Evolutionary conservation across 345 rosid genomes (phyloP).

Genomic region (Psidium guajava): DNA sequence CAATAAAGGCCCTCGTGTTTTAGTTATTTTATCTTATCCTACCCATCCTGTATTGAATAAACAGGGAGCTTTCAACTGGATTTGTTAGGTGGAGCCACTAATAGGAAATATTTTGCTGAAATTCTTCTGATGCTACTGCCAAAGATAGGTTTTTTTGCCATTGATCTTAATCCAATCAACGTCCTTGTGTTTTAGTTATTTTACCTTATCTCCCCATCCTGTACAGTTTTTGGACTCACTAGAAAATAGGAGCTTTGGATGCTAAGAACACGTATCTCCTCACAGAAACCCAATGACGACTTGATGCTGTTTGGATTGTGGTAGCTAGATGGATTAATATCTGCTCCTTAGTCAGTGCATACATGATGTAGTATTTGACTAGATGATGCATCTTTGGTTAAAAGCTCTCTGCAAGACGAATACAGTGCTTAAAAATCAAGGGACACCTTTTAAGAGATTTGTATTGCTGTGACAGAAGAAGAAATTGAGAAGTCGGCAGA

Average conservation of each 20-base stretch:
- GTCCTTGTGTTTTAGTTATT: background rate
- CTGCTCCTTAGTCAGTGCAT: background rate
- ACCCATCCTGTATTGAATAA: background rate
- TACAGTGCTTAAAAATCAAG: background rate
- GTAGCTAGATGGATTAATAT: background rate
- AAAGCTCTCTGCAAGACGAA: background rate
- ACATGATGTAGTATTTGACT: background rate
- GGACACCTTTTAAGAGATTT: background rate
- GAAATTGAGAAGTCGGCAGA: conserved; percentile 43
- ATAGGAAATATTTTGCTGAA: background rate
- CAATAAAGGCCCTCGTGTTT: background rate
- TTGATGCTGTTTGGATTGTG: background rate
- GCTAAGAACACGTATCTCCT: background rate
- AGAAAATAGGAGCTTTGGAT: background rate
- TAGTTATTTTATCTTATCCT: background rate
- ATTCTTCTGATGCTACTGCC: background rate
- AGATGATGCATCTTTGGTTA: background rate
- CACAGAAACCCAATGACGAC: background rate
- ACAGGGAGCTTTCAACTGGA: background rate
- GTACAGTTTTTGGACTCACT: background rate
- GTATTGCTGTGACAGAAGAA: conserved; percentile 28
- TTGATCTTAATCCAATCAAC: background rate
- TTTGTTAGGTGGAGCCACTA: background rate
- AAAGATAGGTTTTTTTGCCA: background rate
- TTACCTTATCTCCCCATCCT: background rate